These are phyloP conservation scores for Botrytis tulipae DNA, from an alignment of 2,329 filamentous ascomycete genomes.

Conservation along the genomic window DNA sequence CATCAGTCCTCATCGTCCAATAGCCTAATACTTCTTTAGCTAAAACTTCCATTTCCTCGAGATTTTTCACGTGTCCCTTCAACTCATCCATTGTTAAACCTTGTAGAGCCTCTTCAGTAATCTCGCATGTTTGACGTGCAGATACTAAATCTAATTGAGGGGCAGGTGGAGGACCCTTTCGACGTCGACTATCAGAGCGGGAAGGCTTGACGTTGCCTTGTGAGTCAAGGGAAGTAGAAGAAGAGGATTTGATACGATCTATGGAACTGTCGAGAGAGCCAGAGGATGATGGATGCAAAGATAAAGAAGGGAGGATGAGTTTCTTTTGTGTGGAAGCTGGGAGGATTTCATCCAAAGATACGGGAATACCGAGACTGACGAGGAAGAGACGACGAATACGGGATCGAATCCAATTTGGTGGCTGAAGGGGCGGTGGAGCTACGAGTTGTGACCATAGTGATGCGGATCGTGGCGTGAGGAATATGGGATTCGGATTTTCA, in stretches of 20 bases:
- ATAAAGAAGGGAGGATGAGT: conserved; percentile 81
- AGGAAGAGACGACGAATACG: conserved; percentile 93
- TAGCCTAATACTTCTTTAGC: conserved; percentile 80
- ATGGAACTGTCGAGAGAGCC: conserved; percentile 44
- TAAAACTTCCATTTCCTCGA: conserved; percentile 67
- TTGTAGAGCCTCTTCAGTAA: conserved; percentile 77
- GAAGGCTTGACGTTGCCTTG: conserved; percentile 50
- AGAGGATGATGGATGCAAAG: conserved; percentile 49
- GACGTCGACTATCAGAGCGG: conserved; percentile 43
- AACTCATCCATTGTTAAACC: conserved; percentile 80
- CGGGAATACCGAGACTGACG: conserved; percentile 90
- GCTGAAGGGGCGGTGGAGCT: conserved; percentile 88
- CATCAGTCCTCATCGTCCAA: conserved; percentile 83
- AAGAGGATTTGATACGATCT: conserved; percentile 42
- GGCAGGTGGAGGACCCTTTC: conserved; percentile 61
- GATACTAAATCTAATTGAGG: conserved; percentile 77
- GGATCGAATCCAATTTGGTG: conserved; percentile 96
- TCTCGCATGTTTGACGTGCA: conserved; percentile 74
- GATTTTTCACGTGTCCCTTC: conserved; percentile 63
- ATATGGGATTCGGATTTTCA: conserved; percentile 55
- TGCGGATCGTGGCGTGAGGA: conserved; percentile 80
- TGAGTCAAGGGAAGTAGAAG: conserved; percentile 58
- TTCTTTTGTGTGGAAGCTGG: conserved; percentile 98
- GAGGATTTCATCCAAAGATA: conserved; percentile 95
- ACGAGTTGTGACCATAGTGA: conserved; percentile 97